These are phyloP conservation scores for Peniophora sp. DNA, from an alignment of 1,284 basidiomycete genomes.

Conservation along the genomic window DNA sequence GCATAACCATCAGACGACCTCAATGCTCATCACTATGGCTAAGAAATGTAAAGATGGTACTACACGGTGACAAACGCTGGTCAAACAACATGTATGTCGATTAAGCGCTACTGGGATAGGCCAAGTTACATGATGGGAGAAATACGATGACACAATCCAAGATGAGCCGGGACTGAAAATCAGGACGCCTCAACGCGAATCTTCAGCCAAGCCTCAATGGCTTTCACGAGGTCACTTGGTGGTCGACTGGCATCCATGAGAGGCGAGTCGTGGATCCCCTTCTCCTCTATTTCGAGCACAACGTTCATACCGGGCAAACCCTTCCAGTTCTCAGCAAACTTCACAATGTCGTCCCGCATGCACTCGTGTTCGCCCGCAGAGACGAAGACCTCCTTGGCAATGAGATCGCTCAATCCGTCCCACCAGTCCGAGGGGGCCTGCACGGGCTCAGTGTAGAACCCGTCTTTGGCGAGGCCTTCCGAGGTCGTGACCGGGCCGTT, in stretches of 20 bases:
- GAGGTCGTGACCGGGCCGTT: neutral
- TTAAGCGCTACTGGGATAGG: too few species aligned
- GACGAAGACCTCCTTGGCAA: constrained; percentile 6
- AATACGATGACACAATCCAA: too few species aligned
- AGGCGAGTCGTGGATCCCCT: constrained; percentile 6
- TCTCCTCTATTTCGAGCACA: neutral
- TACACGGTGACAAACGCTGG: too few species aligned
- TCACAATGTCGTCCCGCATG: constrained; percentile 6
- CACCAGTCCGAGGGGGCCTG: constrained; percentile 9
- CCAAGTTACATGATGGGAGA: too few species aligned
- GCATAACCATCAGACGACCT: too few species aligned
- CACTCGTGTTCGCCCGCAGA: constrained; percentile 8
- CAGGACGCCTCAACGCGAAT: too few species aligned
- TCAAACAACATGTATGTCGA: too few species aligned
- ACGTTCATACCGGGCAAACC: neutral
- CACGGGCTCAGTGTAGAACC: constrained; percentile 7
- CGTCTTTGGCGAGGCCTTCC: constrained; percentile 2
- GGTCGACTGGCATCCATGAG: constrained; percentile 2
- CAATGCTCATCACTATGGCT: too few species aligned
- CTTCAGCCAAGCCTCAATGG: constrained; percentile 6
- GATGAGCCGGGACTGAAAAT: too few species aligned
- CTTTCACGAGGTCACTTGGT: constrained; percentile 2
- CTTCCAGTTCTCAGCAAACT: constrained; percentile 2
- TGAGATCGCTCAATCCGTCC: constrained; percentile 1
- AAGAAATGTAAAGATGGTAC: too few species aligned